Conservation (phyloP, 139 green algal genomes). For the Coccomyxa sp. region DNA sequence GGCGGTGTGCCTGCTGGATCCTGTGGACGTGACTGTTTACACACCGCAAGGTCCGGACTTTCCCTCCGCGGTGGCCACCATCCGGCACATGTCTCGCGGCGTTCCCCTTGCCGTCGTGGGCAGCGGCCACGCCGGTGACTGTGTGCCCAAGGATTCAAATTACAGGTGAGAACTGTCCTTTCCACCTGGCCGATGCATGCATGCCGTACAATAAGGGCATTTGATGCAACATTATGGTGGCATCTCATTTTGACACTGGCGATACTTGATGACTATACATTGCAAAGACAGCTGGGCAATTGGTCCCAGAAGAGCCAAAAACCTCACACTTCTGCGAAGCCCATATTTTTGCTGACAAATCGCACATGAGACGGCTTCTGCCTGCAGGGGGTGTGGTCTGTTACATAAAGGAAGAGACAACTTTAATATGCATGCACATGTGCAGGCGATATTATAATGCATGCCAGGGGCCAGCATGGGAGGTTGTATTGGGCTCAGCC, state of each 20-base stretch:
- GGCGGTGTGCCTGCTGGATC: conserved; percentile 79
- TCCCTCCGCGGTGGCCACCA: conserved; percentile 57
- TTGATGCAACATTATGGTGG: background rate
- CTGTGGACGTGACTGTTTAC: conserved; percentile 86
- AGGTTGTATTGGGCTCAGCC: conserved; percentile 42
- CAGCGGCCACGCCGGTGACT: conserved; percentile 55
- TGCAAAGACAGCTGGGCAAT: background rate
- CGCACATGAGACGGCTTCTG: no score
- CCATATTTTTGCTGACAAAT: no score
- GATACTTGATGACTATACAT: background rate
- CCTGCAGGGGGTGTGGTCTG: no score
- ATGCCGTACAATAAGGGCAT: no score
- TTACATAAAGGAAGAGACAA: no score
- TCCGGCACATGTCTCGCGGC: conserved; percentile 17
- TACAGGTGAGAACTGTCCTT: conserved; percentile 15
- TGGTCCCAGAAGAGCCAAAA: no score
- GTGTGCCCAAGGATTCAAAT: conserved; percentile 61
- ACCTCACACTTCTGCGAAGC: no score
- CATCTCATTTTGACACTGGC: background rate
- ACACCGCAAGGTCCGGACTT: conserved; percentile 47
- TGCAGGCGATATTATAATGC: conserved; percentile 55
- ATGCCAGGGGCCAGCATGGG: conserved; percentile 37
- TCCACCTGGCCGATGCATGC: no score
- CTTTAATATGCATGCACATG: background rate
- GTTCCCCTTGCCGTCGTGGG: conserved; percentile 66